Evolutionary conservation across 352 stramenopile genomes (phyloP), one percentile per base, ranked within the genome.

Genomic region (Globisporangium canariense): DNA sequence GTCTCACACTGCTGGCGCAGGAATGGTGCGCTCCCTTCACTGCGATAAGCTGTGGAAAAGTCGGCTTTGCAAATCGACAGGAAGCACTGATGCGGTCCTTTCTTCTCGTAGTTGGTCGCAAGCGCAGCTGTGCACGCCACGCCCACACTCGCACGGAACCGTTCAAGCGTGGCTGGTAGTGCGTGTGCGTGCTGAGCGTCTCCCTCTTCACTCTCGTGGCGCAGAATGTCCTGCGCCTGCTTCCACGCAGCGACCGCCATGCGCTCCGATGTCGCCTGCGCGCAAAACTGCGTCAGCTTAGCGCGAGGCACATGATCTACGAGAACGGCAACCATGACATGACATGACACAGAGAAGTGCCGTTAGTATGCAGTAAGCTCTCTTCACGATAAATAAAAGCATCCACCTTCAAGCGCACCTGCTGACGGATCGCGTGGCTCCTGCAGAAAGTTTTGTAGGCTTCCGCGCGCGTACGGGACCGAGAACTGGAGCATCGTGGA

Each of bases 81-180:
- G 53, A 94, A 93, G 38, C 73, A 86, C 61, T 91, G 77, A 54
- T 93, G 80, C 14, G 74, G 67, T 0, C 85, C 85, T 32, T 79
- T 76, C 30, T 88, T 86, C 18, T 74, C 69, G 46, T 88, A 83
- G 34, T 76, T 86, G 2, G 81, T 89, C 49, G 79, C 78, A 8
- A 96, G 62, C 46, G 81, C 81, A 46, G 84, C 88, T 1, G 86
- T 90, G 65, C 86, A 94, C 2, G 74, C 86, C 32, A 96, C 76
- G 3, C 88, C 86, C 13, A 93, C 45, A 13, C 73, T 71, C 6
- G 55, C 30, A 2, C 62, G 69, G 36, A 84, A 90, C 13, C 72
- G 70, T 28, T 59, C 55, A 34, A 87, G 60, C 28, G 70, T 70
- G 38, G 32, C 65, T 8, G 70, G 46, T 43, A 86, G 8, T 11